phyloP scores from a whole-genome alignment of 2,329 filamentous ascomycete genomes.

The Stachybotrys chartarum region DNA sequence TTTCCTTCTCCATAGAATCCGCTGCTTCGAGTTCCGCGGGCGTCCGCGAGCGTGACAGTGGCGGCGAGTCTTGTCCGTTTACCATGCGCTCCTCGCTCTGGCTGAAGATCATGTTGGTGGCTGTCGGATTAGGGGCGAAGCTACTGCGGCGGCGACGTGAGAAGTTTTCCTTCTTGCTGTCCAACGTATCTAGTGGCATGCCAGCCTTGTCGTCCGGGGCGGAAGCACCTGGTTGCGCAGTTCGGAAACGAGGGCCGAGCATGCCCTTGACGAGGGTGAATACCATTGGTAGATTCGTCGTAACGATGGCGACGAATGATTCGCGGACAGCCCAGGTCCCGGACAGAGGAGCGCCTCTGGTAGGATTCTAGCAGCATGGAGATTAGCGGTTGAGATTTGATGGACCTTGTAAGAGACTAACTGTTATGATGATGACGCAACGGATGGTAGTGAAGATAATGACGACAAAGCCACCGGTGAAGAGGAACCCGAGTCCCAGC shows the following conservation, averaged over 20 bases:
- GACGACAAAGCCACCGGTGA: background rate
- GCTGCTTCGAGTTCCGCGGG: background rate
- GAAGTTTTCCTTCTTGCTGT: background rate
- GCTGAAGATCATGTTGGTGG: constrained; percentile 2
- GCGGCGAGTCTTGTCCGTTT: background rate
- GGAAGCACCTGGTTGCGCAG: background rate
- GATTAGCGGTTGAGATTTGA: background rate
- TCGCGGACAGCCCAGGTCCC: constrained; percentile 11
- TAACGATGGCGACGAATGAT: constrained; percentile 10
- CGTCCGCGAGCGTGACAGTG: background rate
- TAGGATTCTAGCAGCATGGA: background rate
- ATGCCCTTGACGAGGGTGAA: constrained; percentile 2
- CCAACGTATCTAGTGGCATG: background rate
- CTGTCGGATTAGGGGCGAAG: background rate
- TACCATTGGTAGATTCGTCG: constrained; percentile 10
- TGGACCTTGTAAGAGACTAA: background rate
- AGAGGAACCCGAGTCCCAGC: background rate
- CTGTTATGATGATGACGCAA: background rate
- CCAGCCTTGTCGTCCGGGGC: background rate
- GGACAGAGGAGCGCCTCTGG: constrained; percentile 6
- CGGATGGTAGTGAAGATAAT: background rate
- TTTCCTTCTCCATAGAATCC: background rate
- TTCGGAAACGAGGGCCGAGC: background rate
- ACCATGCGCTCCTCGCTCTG: constrained; percentile 5
- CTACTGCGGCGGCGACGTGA: background rate